phyloP scores from a whole-genome alignment of 139 green algal species.

The Auxenochlorella protothecoides region DNA sequence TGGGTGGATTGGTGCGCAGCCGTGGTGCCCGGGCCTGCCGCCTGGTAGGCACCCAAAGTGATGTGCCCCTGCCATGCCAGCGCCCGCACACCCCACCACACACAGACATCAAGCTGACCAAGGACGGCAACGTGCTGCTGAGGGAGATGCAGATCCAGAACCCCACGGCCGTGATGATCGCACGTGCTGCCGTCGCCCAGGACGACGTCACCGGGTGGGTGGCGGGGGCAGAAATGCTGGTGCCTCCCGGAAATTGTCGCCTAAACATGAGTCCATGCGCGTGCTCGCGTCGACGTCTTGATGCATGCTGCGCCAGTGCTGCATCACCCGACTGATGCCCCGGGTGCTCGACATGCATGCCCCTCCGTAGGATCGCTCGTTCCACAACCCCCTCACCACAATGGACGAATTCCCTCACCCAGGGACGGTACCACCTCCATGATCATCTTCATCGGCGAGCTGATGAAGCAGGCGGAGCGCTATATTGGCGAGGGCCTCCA shows the following conservation, averaged over 20 bases:
- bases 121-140: constrained; percentile 93
- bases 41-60: no score
- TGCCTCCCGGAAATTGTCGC: no score
- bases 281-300: no score
- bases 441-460: constrained; percentile 95
- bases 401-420: background rate
- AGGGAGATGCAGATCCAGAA: constrained; percentile 99
- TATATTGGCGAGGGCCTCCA: constrained; percentile 92
- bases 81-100: background rate
- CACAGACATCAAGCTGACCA: constrained; percentile 95
- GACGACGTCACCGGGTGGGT: constrained; percentile 84
- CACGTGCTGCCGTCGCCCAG: constrained; percentile 90
- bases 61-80: background rate
- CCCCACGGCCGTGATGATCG: constrained; percentile 99
- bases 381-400: background rate
- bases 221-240: background rate
- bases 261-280: no score
- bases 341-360: background rate
- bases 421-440: constrained; percentile 93
- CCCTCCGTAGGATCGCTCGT: background rate
- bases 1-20: background rate
- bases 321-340: background rate
- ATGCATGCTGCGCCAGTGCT: no score
- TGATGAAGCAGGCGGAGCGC: constrained; percentile 96
- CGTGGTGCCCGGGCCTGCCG: no score